A percentile compares a stretch with the other conserved stretches of the same genome.
These are phyloP conservation scores for Acanthamoeba healyi DNA, from an alignment of 208 protist species.

Conservation along the genomic window DNA sequence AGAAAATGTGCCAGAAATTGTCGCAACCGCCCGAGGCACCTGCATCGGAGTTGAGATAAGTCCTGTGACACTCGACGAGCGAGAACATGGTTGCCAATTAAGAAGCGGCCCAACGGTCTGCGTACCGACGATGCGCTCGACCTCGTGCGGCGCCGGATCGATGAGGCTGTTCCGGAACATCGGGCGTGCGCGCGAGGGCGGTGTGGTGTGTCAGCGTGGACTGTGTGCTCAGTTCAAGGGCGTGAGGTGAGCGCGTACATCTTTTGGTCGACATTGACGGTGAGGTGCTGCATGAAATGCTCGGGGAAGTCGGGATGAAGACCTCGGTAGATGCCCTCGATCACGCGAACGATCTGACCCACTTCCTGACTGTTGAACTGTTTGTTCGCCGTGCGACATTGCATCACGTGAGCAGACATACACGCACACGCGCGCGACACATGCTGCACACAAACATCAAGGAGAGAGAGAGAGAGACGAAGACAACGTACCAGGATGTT, in stretches of 20 bases:
- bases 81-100: no score
- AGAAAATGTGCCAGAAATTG: conserved; percentile 50
- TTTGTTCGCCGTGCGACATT: no score
- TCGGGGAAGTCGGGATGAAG: conserved; percentile 24
- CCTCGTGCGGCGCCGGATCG: not conserved
- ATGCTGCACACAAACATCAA: no score
- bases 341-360: not conserved
- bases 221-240: not conserved
- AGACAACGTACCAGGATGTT: not conserved
- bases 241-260: not conserved
- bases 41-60: not conserved
- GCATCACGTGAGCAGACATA: no score
- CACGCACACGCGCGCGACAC: no score
- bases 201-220: no score
- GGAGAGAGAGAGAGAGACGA: not conserved
- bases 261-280: conserved; percentile 12
- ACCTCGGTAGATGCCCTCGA: not conserved
- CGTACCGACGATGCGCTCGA: not conserved
- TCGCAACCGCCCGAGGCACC: not conserved
- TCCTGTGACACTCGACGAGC: no score
- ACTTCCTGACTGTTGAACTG: conserved; percentile 12
- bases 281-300: not conserved
- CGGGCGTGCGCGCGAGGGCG: no score
- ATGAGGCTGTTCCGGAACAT: not conserved
- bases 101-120: no score